phyloP scores from a whole-genome alignment of 106 monocot species.

The Dendrobium catenatum region DNA sequence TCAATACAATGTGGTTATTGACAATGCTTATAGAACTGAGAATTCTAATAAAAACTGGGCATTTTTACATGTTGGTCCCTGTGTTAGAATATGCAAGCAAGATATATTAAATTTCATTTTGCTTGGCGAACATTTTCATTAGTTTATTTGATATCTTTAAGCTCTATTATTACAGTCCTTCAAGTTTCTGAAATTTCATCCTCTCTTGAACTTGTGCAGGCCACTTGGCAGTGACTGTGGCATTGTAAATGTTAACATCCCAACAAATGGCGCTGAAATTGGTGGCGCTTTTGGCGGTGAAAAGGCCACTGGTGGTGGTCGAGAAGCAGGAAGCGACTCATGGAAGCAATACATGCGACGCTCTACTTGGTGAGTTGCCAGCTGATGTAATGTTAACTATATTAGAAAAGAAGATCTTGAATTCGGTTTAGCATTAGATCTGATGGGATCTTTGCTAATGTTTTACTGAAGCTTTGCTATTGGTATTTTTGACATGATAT shows the following conservation, averaged over 20 bases:
- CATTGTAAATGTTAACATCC: slow-evolving; percentile 82
- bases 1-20: not conserved
- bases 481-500: too few relatives aligned
- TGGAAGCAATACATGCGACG: slow-evolving; percentile 99
- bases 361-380: slow-evolving; percentile 67
- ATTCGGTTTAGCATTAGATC: too few relatives aligned
- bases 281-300: slow-evolving; percentile 99
- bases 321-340: slow-evolving; percentile 98
- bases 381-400: too few relatives aligned
- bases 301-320: slow-evolving; percentile 95
- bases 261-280: slow-evolving; percentile 97
- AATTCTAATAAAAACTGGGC: not conserved
- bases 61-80: not conserved
- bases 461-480: too few relatives aligned
- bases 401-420: too few relatives aligned
- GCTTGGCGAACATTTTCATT: not conserved
- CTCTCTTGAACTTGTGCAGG: slow-evolving; percentile 37
- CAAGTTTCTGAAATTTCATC: not conserved
- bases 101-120: not conserved
- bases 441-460: too few relatives aligned
- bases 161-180: not conserved
- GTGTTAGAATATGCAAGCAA: not conserved
- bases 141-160: not conserved
- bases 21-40: not conserved
- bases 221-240: slow-evolving; percentile 81